These are phyloP conservation scores for Cutaneotrichosporon cavernicola DNA, from an alignment of 1,284 basidiomycete genomes.

Conservation along the genomic window DNA sequence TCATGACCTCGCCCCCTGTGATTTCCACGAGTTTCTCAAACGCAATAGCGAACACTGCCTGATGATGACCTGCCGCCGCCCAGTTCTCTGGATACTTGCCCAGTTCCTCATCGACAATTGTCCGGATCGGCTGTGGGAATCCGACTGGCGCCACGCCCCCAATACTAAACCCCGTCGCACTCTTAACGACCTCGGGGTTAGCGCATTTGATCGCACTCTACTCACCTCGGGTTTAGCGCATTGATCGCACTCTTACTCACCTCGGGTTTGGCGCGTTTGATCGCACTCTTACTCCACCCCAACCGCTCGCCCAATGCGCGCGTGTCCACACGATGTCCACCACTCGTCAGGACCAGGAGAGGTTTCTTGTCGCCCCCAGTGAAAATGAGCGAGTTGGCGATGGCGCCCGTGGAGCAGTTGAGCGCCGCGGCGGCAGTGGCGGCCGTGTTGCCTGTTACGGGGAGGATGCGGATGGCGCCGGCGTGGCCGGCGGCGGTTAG, in stretches of 20 bases:
- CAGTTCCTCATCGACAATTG: slow-evolving; percentile 18
- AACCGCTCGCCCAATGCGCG: slow-evolving; percentile 15
- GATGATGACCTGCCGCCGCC: slow-evolving; percentile 21
- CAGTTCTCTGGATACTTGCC: slow-evolving; percentile 11
- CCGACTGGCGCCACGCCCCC: slow-evolving; percentile 23
- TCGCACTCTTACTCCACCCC: slow-evolving; percentile 11
- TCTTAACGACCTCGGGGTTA: slow-evolving; percentile 18
- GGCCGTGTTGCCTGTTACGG: slow-evolving; percentile 14
- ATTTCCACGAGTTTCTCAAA: slow-evolving; percentile 16
- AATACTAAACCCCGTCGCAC: slow-evolving; percentile 13
- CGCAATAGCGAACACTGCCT: slow-evolving; percentile 10
- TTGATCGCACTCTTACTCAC: slow-evolving; percentile 9
- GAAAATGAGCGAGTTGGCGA: slow-evolving; percentile 27
- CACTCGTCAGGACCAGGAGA: slow-evolving; percentile 19
- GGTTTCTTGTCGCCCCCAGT: slow-evolving; percentile 4
- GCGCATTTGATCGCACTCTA: slow-evolving; percentile 17
- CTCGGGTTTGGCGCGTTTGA: slow-evolving; percentile 20
- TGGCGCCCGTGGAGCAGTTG: slow-evolving; percentile 15
- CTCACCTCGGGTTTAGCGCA: slow-evolving; percentile 19
- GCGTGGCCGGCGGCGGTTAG: background rate
- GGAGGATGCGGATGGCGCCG: slow-evolving; percentile 14
- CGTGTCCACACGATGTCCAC: slow-evolving; percentile 19
- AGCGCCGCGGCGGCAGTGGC: slow-evolving; percentile 19
- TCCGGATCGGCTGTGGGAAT: slow-evolving; percentile 9
- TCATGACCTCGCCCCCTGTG: slow-evolving; percentile 16